Evolutionary conservation across 352 stramenopile genomes (phyloP).

Genomic region (Phytophthora fragariaefolia): DNA sequence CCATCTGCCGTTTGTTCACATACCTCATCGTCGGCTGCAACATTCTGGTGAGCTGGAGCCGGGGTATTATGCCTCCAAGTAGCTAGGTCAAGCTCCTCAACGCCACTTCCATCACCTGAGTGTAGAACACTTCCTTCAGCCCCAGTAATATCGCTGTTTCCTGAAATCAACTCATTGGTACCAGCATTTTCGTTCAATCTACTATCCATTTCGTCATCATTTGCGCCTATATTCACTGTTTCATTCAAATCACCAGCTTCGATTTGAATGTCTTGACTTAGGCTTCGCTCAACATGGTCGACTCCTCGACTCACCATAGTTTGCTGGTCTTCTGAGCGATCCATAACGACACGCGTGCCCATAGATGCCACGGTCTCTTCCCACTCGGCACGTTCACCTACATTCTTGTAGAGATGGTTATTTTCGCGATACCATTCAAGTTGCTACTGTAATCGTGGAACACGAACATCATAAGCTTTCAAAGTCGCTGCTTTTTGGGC

Average conservation of each 20-base stretch:
- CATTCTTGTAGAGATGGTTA: slow-evolving; percentile 3
- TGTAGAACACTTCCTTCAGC: no score
- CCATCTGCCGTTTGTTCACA: slow-evolving; percentile 5
- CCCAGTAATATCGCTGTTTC: no score
- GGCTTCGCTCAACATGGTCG: no score
- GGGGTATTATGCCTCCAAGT: slow-evolving; percentile 1
- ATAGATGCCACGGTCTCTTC: neutral
- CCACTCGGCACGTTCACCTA: neutral
- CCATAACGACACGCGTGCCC: neutral
- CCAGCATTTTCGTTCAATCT: no score
- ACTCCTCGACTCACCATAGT: no score
- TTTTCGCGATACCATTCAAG: slow-evolving; percentile 2
- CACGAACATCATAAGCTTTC: neutral
- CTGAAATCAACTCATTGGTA: no score
- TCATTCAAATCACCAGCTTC: no score
- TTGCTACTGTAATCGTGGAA: neutral
- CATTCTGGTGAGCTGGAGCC: neutral
- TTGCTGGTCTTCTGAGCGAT: no score
- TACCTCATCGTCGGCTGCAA: slow-evolving; percentile 1
- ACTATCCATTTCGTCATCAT: no score
- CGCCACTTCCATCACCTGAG: neutral
- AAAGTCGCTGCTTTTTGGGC: neutral
- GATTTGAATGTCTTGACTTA: no score
- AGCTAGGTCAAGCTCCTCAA: slow-evolving; percentile 1
- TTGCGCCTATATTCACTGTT: no score